A percentile compares a stretch with the other conserved stretches of the same genome.
phyloP scores from a whole-genome alignment of 768 basidiomycete species.

The Tricholoma matsutake region DNA sequence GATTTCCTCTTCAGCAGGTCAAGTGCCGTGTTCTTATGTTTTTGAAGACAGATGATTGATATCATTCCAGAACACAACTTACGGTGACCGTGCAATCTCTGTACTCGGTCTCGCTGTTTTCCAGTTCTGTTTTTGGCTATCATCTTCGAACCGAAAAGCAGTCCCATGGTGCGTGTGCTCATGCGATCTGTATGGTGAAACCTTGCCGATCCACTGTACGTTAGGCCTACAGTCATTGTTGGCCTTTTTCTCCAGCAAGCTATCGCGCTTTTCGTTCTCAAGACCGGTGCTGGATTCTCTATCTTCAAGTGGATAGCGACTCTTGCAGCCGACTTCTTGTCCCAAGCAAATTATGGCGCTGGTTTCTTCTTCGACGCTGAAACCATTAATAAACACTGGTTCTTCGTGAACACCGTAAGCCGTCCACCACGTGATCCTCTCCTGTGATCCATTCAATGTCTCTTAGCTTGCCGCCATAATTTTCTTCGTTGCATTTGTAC shows the following conservation, averaged over 20 bases:
- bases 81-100: slow-evolving; percentile 78
- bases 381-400: slow-evolving; percentile 68
- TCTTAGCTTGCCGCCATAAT: slow-evolving; percentile 73
- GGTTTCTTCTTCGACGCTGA: slow-evolving; percentile 79
- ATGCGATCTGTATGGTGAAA: not conserved
- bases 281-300: slow-evolving; percentile 75
- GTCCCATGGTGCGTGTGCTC: slow-evolving; percentile 62
- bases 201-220: not conserved
- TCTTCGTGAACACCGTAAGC: slow-evolving; percentile 76
- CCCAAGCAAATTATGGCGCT: slow-evolving; percentile 65
- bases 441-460: slow-evolving; percentile 1
- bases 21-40: slow-evolving; percentile 13
- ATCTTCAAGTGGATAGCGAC: slow-evolving; percentile 83
- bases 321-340: slow-evolving; percentile 78
- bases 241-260: slow-evolving; percentile 84
- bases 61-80: slow-evolving; percentile 42
- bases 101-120: slow-evolving; percentile 79
- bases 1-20: slow-evolving; percentile 61
- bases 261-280: slow-evolving; percentile 87
- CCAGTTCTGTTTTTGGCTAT: slow-evolving; percentile 69
- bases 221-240: slow-evolving; percentile 82
- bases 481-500: slow-evolving; percentile 91
- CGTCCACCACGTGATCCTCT: slow-evolving; percentile 1
- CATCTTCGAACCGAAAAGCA: slow-evolving; percentile 57
- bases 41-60: slow-evolving; percentile 3